phyloP scores from a whole-genome alignment of 306 rosid species.

The Cercis canadensis region DNA sequence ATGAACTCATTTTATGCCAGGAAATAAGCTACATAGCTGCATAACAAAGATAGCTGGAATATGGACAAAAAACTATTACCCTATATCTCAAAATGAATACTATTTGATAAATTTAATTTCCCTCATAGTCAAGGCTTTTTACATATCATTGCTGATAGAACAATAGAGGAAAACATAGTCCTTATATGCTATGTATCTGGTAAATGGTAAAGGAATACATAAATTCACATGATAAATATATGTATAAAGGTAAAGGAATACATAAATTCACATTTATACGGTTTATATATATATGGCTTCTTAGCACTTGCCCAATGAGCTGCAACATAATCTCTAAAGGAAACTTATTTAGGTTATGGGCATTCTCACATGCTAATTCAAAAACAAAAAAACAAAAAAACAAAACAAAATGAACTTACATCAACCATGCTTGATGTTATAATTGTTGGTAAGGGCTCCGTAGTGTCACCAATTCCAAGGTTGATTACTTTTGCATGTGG shows the following conservation, averaged over 20 bases:
- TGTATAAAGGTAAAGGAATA: neutral
- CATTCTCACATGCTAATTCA: slow-evolving; percentile 2
- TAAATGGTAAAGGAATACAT: too few species aligned
- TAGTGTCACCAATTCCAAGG: slow-evolving; percentile 79
- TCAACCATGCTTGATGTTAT: slow-evolving; percentile 67
- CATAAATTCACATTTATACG: neutral
- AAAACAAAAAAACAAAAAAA: slow-evolving; percentile 17
- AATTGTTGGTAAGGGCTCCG: slow-evolving; percentile 67
- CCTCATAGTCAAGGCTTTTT: neutral
- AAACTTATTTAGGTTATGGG: neutral
- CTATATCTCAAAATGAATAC: neutral
- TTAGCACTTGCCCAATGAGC: neutral
- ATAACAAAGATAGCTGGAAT: neutral
- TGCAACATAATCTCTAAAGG: slow-evolving; percentile 8
- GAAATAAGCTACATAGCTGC: neutral
- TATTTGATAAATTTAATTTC: neutral
- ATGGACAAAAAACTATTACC: neutral
- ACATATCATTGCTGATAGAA: neutral
- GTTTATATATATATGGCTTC: slow-evolving; percentile 3
- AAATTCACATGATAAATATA: slow-evolving; percentile 4
- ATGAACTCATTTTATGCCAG: neutral
- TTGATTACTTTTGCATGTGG: slow-evolving; percentile 68
- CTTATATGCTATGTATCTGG: neutral
- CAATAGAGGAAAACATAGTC: neutral
- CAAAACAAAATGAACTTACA: slow-evolving; percentile 44